Evolutionary conservation across 352 stramenopile genomes (phyloP), one percentile per base, ranked within the genome.

Genomic region (Phytophthora syringae): DNA sequence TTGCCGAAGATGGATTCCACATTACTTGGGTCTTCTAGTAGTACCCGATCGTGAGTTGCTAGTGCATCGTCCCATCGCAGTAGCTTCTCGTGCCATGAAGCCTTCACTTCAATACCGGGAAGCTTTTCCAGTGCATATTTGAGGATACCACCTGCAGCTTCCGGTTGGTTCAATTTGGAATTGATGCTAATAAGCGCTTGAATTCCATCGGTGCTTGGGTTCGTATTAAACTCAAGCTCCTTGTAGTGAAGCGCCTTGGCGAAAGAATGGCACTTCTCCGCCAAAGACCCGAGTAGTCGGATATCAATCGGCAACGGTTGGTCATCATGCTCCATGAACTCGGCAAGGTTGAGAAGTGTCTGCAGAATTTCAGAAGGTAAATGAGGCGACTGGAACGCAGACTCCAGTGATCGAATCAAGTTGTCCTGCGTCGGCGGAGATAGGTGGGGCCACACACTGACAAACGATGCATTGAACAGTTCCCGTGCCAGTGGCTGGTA

Each of bases 241-340:
- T 99, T 98, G 77, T 99, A 99, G 64, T 99, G 95, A 27, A 99
- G 72, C 9, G 97, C 97, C 77, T 99, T 99, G 7, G 98, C 98
- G 60, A 99, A 99, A 32, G 98, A 98, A 76, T 99, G 96, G 59
- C 97, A 99, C 57, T 98, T 99, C 58, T 99, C 84, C 5, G 98
- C 97, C 16, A 99, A 82, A 52, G 98, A 95, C 5, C 97, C 97
- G 4, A 99, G 84, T 20, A 98, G 77, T 1, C 93, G 88, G 67
- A 99, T 99, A 67, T 99, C 96, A 63, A 99, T 99, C 13, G 98
- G 97, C 37, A 99, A 74, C 15, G 87, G 85, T 72, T 98, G 88
- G 55, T 98, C 97, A 63, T 99, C 97, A 60, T 99, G 97, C 77
- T 99, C 98, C 96, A 99, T 99, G 55, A 99, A 99, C 84, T 99